phyloP scores from a whole-genome alignment of 371 early-diverging fungal species.

The Dichotomocladium elegans region DNA sequence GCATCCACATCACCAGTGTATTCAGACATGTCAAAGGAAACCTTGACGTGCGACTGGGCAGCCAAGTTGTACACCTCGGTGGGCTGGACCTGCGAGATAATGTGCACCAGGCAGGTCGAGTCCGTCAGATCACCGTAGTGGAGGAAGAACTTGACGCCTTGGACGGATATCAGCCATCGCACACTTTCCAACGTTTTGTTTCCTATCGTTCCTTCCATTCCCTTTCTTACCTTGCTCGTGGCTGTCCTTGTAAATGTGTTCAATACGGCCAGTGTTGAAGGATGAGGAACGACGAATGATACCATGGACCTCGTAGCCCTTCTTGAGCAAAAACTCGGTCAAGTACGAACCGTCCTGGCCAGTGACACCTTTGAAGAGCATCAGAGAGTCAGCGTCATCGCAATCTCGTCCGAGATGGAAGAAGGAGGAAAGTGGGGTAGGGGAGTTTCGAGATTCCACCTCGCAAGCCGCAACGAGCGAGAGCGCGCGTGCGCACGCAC shows the following conservation, averaged over 20 bases:
- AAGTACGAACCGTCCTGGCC: constrained; percentile 81
- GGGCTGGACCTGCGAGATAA: constrained; percentile 73
- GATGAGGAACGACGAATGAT: constrained; percentile 77
- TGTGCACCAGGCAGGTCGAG: constrained; percentile 75
- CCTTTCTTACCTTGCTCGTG: constrained; percentile 49
- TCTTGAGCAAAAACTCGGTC: constrained; percentile 64
- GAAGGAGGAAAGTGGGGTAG: too few species aligned
- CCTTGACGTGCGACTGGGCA: constrained; percentile 82
- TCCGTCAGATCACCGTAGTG: constrained; percentile 88
- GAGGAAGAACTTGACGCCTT: constrained; percentile 74
- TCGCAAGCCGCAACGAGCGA: background rate
- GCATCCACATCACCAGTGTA: constrained; percentile 89
- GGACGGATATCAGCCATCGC: background rate
- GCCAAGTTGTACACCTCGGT: constrained; percentile 81
- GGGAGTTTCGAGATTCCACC: too few species aligned
- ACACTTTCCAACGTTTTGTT: background rate
- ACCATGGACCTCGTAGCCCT: constrained; percentile 79
- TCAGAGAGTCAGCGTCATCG: background rate
- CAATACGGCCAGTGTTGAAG: constrained; percentile 76
- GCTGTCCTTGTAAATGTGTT: constrained; percentile 69
- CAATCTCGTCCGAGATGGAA: background rate
- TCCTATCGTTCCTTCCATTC: background rate
- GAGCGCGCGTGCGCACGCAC: background rate
- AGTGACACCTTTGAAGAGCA: constrained; percentile 68
- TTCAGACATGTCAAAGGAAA: constrained; percentile 87